phyloP scores from a whole-genome alignment of 306 rosid genomes.

The Rubus idaeus region DNA sequence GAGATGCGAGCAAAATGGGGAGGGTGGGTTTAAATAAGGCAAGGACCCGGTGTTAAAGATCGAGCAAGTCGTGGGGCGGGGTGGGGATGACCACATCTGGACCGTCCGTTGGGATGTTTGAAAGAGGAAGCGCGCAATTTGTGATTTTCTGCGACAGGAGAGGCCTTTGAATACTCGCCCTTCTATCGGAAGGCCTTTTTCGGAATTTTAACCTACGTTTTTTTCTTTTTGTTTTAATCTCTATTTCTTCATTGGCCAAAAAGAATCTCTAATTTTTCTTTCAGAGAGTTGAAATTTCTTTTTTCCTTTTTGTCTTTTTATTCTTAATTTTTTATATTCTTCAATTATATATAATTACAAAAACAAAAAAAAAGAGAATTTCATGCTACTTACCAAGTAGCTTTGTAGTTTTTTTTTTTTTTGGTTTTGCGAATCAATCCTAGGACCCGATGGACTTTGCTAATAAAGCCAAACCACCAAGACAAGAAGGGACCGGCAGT shows the following conservation, averaged over 20 bases:
- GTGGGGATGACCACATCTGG: slow-evolving; percentile 50
- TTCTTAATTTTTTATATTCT: no score
- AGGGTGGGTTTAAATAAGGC: slow-evolving; percentile 38
- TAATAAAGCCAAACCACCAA: no score
- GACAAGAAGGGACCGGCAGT: no score
- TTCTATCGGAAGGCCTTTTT: neutral
- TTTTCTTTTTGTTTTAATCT: neutral
- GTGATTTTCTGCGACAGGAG: slow-evolving; percentile 27
- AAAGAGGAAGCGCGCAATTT: slow-evolving; percentile 62
- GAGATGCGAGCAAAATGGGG: slow-evolving; percentile 38
- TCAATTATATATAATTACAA: no score
- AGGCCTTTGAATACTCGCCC: neutral
- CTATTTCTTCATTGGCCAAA: neutral
- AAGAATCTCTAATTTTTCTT: no score
- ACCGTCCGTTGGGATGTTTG: slow-evolving; percentile 52
- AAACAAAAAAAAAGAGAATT: no score
- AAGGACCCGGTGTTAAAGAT: slow-evolving; percentile 34
- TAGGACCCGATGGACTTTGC: no score
- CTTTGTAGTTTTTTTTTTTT: no score
- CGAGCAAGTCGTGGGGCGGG: slow-evolving; percentile 50
- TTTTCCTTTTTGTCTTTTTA: no score
- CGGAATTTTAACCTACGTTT: neutral
- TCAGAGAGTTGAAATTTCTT: no score
- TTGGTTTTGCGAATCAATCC: no score
- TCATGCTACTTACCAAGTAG: no score